Evolutionary conservation across 805 yeast genomes (phyloP).

Genomic region (Saturnispora quitensis): DNA sequence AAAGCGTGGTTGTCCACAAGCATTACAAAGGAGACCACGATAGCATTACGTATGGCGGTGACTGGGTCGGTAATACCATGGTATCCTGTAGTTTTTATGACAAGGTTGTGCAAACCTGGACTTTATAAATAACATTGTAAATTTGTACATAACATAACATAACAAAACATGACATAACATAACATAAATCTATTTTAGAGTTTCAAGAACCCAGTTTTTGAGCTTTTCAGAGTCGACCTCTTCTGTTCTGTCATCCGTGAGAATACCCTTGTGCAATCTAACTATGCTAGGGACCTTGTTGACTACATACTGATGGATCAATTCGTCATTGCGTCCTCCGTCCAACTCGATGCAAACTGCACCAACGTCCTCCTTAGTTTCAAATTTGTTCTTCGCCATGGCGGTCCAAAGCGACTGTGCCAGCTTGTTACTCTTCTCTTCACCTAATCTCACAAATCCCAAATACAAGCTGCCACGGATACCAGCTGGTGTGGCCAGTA

Average conservation of each 20-base stretch:
- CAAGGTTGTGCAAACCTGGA: constrained; percentile 71
- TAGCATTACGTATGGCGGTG: constrained; percentile 95
- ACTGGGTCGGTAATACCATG: constrained; percentile 55
- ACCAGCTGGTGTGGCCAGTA: constrained; percentile 21
- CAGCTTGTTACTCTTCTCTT: constrained; percentile 48
- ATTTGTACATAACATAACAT: background rate
- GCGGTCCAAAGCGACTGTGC: constrained; percentile 53
- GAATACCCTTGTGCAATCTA: constrained; percentile 56
- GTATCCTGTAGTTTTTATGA: constrained; percentile 93
- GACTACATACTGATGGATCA: constrained; percentile 47
- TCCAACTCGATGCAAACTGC: constrained; percentile 13
- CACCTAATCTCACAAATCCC: constrained; percentile 56
- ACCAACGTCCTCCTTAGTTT: constrained; percentile 38
- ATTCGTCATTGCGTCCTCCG: constrained; percentile 35
- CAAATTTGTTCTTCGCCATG: constrained; percentile 64
- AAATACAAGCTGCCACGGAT: constrained; percentile 10
- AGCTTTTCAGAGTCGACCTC: constrained; percentile 9
- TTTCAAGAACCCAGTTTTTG: constrained; percentile 7
- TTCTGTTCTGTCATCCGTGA: constrained; percentile 29
- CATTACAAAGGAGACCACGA: constrained; percentile 63
- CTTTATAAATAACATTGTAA: background rate
- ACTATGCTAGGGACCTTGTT: constrained; percentile 56
- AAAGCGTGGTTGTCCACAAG: constrained; percentile 25
- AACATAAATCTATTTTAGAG: background rate
- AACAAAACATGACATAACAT: background rate